A percentile compares a stretch with the other conserved stretches of the same genome.
phyloP scores from a whole-genome alignment of 352 stramenopile species.

The Elongisporangium undulatum region DNA sequence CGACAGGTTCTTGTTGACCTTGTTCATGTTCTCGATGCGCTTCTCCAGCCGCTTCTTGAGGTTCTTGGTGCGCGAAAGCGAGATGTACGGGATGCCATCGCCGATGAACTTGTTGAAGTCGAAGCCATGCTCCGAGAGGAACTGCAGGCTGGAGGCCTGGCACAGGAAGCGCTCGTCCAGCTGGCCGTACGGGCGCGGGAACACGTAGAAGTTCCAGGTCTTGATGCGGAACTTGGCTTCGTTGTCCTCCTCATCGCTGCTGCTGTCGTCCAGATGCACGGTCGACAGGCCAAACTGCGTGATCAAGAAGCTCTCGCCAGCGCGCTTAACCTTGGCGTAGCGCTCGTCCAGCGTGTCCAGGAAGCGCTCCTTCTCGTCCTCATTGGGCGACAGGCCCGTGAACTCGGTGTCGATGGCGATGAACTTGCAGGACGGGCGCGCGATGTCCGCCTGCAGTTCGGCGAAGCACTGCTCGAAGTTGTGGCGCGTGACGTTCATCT shows the following conservation, averaged over 20 bases:
- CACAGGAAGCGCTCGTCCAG: slow-evolving; percentile 75
- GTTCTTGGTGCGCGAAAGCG: slow-evolving; percentile 35
- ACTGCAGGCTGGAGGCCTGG: slow-evolving; percentile 76
- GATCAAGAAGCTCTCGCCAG: slow-evolving; percentile 77
- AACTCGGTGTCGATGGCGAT: slow-evolving; percentile 85
- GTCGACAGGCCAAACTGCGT: slow-evolving; percentile 80
- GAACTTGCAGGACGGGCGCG: slow-evolving; percentile 58
- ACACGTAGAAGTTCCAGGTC: slow-evolving; percentile 89
- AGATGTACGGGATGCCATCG: slow-evolving; percentile 79
- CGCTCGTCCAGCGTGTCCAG: slow-evolving; percentile 75
- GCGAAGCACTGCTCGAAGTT: slow-evolving; percentile 64
- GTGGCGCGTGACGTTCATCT: slow-evolving; percentile 82
- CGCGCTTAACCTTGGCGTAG: slow-evolving; percentile 67
- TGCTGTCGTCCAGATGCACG: slow-evolving; percentile 43
- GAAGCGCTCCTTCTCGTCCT: slow-evolving; percentile 56
- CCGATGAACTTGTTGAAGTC: slow-evolving; percentile 87
- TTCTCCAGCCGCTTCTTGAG: slow-evolving; percentile 55
- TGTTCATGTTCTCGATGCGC: slow-evolving; percentile 53
- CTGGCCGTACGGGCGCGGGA: slow-evolving; percentile 57
- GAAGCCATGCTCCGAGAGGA: slow-evolving; percentile 79
- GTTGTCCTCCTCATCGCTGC: slow-evolving; percentile 15
- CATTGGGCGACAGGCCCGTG: slow-evolving; percentile 66
- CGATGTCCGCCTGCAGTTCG: slow-evolving; percentile 57
- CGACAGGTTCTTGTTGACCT: slow-evolving; percentile 49
- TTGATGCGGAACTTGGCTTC: slow-evolving; percentile 41